Evolutionary conservation across 2,329 filamentous ascomycete species (phyloP), one percentile per base, ranked within the genome.

Genomic region (Chlorencoelia australis): DNA sequence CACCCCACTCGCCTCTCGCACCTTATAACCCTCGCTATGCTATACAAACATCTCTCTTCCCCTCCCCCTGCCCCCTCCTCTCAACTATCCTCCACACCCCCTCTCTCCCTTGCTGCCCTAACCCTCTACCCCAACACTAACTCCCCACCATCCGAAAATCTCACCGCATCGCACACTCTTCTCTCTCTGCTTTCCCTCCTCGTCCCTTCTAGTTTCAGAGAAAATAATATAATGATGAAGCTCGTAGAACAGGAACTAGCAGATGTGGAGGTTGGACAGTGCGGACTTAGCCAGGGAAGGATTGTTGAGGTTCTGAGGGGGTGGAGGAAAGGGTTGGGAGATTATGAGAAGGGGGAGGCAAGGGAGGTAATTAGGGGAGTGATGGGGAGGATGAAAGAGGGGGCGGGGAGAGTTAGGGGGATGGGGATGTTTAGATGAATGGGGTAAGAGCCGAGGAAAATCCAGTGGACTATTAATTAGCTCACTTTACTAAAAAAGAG

Each of bases 71-170:
- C 22, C 36, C 31, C 25, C 28, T 4, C 17, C 16, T 32, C 28
- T 36, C 24, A 43, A 30, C 30, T 35, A 16, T 22, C 21, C 20
- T 26, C 33, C 20, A 40, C 16, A 21, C 36, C 37, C 10, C 7
- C 8, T 9, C 26, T 31, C 18, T 40, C 37, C 14, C 29, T 4
- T 14, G 26, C 17, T 13, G 36, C 17, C 2, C n/a, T n/a, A n/a
- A n/a, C 20, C 33, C 14, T n/a, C 29, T 33, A 40, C 31, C 7
- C 35, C 20, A 5, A 10, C 22, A 18, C 20, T 36, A 7, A 35
- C 27, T 11, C 27, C 14, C 14, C 37, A 32, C 36, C 36, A 39
- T 7, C 30, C 19, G 2, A 32, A 32, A 32, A 32, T 3, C 10
- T 18, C 18, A 15, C 22, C 18, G n/a, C 18, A 14, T 7, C 20